A percentile compares a stretch with the other conserved stretches of the same genome.
Evolutionary conservation across 2,329 filamentous ascomycete species (phyloP).

Genomic region (Pseudovirgaria hyperparasitica): DNA sequence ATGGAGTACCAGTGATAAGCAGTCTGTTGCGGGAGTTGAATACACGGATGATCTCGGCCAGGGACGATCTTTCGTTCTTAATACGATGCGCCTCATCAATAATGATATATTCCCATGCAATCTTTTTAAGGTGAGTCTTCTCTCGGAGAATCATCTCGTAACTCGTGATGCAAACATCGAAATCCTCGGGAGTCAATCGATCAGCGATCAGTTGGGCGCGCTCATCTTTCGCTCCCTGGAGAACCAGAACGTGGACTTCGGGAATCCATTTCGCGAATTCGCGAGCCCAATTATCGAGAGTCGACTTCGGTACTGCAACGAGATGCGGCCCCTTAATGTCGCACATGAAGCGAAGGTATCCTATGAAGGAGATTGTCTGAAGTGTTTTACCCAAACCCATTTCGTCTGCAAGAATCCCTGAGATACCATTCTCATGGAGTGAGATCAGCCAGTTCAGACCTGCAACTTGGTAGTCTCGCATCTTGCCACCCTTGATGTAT

Average conservation of each 20-base stretch:
- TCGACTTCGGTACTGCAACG: conserved; percentile 89
- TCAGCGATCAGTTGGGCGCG: conserved; percentile 80
- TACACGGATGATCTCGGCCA: conserved; percentile 89
- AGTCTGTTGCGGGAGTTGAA: conserved; percentile 94
- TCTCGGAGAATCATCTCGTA: conserved; percentile 98
- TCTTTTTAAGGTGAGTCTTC: conserved; percentile 89
- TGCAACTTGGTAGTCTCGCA: conserved; percentile 94
- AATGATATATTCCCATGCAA: conserved; percentile 99
- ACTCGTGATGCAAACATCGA: conserved; percentile 95
- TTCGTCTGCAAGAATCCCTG: conserved; percentile 92
- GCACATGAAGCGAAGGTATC: conserved; percentile 83
- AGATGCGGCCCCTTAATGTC: conserved; percentile 85
- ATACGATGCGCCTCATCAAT: conserved; percentile 97
- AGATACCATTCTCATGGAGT: conserved; percentile 96
- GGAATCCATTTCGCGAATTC: conserved; percentile 93
- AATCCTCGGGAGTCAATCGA: conserved; percentile 83
- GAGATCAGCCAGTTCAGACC: conserved; percentile 97
- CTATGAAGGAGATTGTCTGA: conserved; percentile 93
- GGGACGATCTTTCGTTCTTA: conserved; percentile 96
- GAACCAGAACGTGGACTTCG: conserved; percentile 83
- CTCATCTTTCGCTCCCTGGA: conserved; percentile 93
- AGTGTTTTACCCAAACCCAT: conserved; percentile 98
- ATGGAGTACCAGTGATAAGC: conserved; percentile 87
- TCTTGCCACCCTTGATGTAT: conserved; percentile 72
- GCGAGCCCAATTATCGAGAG: conserved; percentile 94